Evolutionary conservation across 306 rosid genomes (phyloP).

Genomic region (Vicia villosa): DNA sequence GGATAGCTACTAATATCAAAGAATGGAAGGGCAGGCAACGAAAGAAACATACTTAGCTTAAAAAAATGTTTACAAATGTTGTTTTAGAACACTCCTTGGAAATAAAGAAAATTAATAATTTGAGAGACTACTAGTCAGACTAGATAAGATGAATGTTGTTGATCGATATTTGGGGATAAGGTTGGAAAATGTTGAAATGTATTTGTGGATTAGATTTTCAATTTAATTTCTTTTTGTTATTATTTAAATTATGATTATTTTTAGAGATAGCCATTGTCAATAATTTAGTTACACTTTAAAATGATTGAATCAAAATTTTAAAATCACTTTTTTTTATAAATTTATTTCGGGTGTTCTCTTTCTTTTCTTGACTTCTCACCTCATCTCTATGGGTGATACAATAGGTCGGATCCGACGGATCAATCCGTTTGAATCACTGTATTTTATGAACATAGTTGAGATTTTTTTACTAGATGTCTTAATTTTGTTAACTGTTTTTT

Average conservation of each 20-base stretch:
- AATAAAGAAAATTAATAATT: constrained; percentile 2
- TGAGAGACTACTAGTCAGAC: background rate
- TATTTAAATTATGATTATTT: background rate
- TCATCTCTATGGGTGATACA: too few relatives aligned
- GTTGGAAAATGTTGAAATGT: background rate
- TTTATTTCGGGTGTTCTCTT: too few relatives aligned
- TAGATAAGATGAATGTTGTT: background rate
- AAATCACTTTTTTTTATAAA: too few relatives aligned
- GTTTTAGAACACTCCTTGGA: background rate
- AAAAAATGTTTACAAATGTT: background rate
- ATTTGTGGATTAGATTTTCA: background rate
- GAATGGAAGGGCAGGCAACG: constrained; percentile 69
- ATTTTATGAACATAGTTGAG: too few relatives aligned
- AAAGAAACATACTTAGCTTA: constrained; percentile 54
- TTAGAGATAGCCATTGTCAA: too few relatives aligned
- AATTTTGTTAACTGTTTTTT: too few relatives aligned
- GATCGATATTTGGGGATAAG: background rate
- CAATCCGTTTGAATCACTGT: too few relatives aligned
- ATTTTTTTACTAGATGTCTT: too few relatives aligned
- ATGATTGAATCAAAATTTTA: too few relatives aligned
- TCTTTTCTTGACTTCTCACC: too few relatives aligned
- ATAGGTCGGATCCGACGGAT: too few relatives aligned
- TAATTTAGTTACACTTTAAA: too few relatives aligned
- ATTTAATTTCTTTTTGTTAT: background rate
- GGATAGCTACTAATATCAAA: constrained; percentile 54